Evolutionary conservation across 306 rosid species (phyloP), one percentile per base, ranked within the genome.

Genomic region (Vigna unguiculata): DNA sequence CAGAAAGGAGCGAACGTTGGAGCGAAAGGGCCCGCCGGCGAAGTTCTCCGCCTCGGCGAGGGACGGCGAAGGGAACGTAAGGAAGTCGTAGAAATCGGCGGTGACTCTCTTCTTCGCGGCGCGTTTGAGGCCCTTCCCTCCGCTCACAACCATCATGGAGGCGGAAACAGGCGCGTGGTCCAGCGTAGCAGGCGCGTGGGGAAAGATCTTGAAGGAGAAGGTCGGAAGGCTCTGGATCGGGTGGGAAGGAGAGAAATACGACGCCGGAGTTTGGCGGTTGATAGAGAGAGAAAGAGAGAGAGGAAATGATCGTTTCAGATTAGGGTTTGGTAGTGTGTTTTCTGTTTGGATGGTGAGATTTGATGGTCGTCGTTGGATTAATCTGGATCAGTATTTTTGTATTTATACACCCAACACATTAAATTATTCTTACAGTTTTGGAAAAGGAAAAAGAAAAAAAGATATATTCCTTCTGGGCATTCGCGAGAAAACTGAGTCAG

Each of bases 101-200:
- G 96, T 89, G 80, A 89, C 91, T 62, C 96, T 88, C 76, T 90
- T 85, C 91, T 92, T 92, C 93, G 89, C 88, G 69, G 88, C 87
- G 74, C 97, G 88, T 82, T 92, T 95, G 74, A 87, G 41, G 9
- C 97, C 88, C 62, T 93, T 89, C 53, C 89, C 91, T 60, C 87
- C 92, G 77, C 61, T 92, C 38, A 89, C 93, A 60, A 90, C 97
- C 99, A 95, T 92, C 73, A 52, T 81, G 32, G 68, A 68, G 14
- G 21, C 7, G 36, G 74, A 38, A 36, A 43, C 34, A 28, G 79
- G 85, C 83, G 85, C 77, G 87, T 78, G 82, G 74, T 71, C 71
- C 85, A 71, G 85, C 41, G 15, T 80, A 45, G 10, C 30, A 11
- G 66, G 86, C 85, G 87, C 78, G 87, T 74, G 84, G 7, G 15